A percentile compares a stretch with the other conserved stretches of the same genome.
phyloP scores from a whole-genome alignment of 768 basidiomycete genomes.

The Termitomyces sp. region DNA sequence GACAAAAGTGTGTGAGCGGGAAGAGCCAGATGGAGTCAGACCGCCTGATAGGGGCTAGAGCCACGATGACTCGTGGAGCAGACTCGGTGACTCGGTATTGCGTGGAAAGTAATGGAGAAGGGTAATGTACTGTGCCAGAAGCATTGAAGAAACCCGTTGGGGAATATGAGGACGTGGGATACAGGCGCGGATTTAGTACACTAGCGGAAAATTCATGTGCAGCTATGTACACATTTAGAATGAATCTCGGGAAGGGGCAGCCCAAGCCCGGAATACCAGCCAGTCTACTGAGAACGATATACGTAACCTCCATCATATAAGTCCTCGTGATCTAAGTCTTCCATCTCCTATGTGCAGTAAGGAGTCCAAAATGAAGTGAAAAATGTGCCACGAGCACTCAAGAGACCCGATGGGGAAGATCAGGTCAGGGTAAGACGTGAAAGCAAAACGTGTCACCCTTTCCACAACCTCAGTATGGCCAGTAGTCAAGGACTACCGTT shows the following conservation, averaged over 20 bases:
- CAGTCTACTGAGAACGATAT: not conserved
- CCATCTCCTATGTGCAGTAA: not conserved
- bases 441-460: not conserved
- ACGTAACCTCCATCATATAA: not conserved
- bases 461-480: not conserved
- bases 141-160: not conserved
- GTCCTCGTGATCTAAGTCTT: not conserved
- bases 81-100: not conserved
- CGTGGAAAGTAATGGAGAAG: not conserved
- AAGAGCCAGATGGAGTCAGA: not conserved
- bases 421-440: not conserved
- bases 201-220: not conserved
- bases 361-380: not conserved
- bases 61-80: not conserved
- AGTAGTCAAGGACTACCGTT: not conserved
- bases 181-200: not conserved
- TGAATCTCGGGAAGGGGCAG: not conserved
- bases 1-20: not conserved
- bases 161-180: not conserved
- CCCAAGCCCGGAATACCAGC: no score
- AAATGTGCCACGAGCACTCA: not conserved
- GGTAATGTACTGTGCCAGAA: not conserved
- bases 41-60: not conserved
- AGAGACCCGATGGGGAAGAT: not conserved
- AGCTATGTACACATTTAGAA: no score